These are phyloP conservation scores for Pichia sp. DNA, from an alignment of 1,139 yeast species.

Conservation along the genomic window DNA sequence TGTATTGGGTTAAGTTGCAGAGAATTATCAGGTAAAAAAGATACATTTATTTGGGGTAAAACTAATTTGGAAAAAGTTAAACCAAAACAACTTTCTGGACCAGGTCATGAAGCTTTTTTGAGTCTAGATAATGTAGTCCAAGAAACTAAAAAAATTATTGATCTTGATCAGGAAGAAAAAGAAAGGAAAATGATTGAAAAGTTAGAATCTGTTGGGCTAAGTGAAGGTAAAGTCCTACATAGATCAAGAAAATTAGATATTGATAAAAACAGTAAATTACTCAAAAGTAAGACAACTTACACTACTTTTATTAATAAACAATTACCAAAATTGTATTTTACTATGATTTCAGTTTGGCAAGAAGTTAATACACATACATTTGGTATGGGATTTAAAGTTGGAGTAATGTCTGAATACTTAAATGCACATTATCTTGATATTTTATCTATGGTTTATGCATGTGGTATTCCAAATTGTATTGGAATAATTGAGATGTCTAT, in stretches of 20 bases:
- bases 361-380: constrained; percentile 29
- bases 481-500: constrained; percentile 52
- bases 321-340: constrained; percentile 46
- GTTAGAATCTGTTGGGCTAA: constrained; percentile 7
- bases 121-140: constrained; percentile 16
- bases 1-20: constrained; percentile 54
- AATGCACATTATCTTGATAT: constrained; percentile 57
- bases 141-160: neutral
- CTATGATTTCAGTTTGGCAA: constrained; percentile 53
- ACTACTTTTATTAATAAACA: constrained; percentile 40
- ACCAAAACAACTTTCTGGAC: constrained; percentile 40
- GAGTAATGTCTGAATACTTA: constrained; percentile 50
- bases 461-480: constrained; percentile 50
- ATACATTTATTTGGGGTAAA: constrained; percentile 37
- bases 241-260: constrained; percentile 41
- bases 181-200: constrained; percentile 10
- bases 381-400: constrained; percentile 38
- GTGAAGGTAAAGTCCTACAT: constrained; percentile 42
- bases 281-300: constrained; percentile 12
- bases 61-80: constrained; percentile 34
- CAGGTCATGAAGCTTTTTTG: constrained; percentile 37
- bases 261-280: constrained; percentile 22
- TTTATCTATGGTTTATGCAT: constrained; percentile 47
- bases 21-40: constrained; percentile 50
- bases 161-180: constrained; percentile 21